Evolutionary conservation across 2,329 filamentous ascomycete species (phyloP).

Genomic region (Sclerotinia subarctica): DNA sequence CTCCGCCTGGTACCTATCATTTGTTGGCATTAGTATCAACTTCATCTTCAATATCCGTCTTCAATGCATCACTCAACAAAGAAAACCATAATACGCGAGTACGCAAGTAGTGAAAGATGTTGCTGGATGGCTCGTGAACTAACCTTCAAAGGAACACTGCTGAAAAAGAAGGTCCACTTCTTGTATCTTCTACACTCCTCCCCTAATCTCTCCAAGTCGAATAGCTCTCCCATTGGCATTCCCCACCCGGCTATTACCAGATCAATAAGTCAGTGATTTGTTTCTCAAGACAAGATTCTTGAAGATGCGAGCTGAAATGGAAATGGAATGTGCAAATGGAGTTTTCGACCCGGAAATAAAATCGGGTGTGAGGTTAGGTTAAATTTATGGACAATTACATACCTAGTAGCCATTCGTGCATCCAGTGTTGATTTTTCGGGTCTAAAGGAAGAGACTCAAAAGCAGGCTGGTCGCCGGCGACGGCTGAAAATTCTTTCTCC

Average conservation of each 20-base stretch:
- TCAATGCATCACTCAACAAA: background rate
- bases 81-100: background rate
- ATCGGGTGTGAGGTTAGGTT: no score
- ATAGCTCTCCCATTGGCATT: conserved; percentile 50
- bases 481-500: conserved; percentile 46
- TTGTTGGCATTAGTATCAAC: background rate
- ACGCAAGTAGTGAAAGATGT: background rate
- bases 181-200: conserved; percentile 50
- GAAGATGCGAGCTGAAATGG: no score
- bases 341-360: no score
- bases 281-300: no score
- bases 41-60: background rate
- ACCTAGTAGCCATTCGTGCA: conserved; percentile 43
- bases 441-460: conserved; percentile 45
- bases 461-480: conserved; percentile 44
- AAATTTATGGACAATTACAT: no score
- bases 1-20: conserved; percentile 32
- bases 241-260: conserved; percentile 46
- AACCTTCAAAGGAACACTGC: conserved; percentile 57
- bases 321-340: no score
- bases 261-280: no score
- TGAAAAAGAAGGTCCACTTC: conserved; percentile 60
- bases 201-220: conserved; percentile 46
- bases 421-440: conserved; percentile 18
- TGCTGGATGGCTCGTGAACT: background rate